Percentiles rank a stretch among this genome's conserved stretches.
Evolutionary conservation across 1,284 basidiomycete genomes (phyloP).

Genomic region (Earliella scabrosa): DNA sequence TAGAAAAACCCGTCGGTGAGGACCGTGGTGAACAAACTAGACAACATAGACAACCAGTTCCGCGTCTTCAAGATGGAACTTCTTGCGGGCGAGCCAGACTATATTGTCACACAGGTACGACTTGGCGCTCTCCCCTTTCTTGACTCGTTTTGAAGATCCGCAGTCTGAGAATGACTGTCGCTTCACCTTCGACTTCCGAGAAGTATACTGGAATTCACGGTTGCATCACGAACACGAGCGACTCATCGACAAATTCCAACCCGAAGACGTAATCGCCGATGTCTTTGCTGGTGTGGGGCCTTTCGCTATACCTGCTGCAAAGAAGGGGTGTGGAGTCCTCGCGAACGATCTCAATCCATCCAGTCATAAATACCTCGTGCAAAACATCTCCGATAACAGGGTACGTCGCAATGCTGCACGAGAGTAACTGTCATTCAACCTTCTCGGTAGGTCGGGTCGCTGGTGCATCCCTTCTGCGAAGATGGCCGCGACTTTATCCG

Average conservation of each 20-base stretch:
- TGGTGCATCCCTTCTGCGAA: constrained; percentile 73
- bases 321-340: constrained; percentile 85
- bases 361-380: constrained; percentile 78
- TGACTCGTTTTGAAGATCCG: background rate
- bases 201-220: constrained; percentile 98
- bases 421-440: background rate
- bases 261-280: constrained; percentile 84
- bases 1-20: constrained; percentile 85
- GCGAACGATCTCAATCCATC: constrained; percentile 96
- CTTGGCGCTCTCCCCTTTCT: background rate
- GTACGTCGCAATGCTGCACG: constrained; percentile 44
- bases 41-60: constrained; percentile 87
- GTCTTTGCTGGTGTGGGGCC: constrained; percentile 98
- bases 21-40: constrained; percentile 97
- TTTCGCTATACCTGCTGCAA: constrained; percentile 93
- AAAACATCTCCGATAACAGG: constrained; percentile 78
- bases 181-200: constrained; percentile 94
- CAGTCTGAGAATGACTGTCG: constrained; percentile 84
- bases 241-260: constrained; percentile 72
- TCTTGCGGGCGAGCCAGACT: constrained; percentile 88
- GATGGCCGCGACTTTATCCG: constrained; percentile 90
- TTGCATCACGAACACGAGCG: constrained; percentile 91
- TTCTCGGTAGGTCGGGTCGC: constrained; percentile 60
- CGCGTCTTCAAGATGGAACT: constrained; percentile 98
- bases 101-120: constrained; percentile 81